Base-by-base conservation (phyloP, 2,329 filamentous ascomycete genomes). In the Colletotrichum orbiculare region DNA sequence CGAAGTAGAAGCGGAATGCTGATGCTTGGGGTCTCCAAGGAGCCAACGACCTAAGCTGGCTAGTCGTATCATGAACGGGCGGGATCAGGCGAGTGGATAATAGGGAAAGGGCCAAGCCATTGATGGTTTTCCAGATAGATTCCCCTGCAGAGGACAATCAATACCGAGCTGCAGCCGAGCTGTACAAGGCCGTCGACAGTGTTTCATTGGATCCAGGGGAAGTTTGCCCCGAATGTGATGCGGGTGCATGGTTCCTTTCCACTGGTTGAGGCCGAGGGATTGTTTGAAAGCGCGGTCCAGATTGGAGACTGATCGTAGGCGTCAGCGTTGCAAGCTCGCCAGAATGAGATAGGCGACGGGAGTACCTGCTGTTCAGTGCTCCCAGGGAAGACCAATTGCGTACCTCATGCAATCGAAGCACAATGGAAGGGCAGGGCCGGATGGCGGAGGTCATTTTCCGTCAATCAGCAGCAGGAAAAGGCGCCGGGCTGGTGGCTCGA, bases 151-250 rank as follows among this genome's bases (percentile, higher is more conserved):
- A 10, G 37, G 46, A 52, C 55, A 25, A 49, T 9, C 25, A 54
- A 35, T 54, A 4, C 52, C 37, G n/a, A 13, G 35, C n/a, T 8
- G 15, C 17, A n/a, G 41, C 52, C 33, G 54, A 57, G 53, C 46
- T 62, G 60, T 54, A 46, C 34, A 47, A 46, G 60, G 34, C 43
- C 33, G 34, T 13, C 7, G n/a, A 45, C 37, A 48, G 42, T 46
- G 60, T 63, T 63, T 42, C 60, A 63, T 38, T 63, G 47, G 15
- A 42, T 13, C 42, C 60, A 63, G 47, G 60, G 54, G 46, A 35
- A 46, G 34, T 25, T 48, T 47, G 54, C 46, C 13, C 58, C 54
- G 46, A 35, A 37, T 48, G 34, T 15, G 5, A 6, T 37, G 33
- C 8, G 54, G 10, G 6, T 60, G 58, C 58, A 55, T 60, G 50